Evolutionary conservation across 805 yeast species (phyloP).

Genomic region (Metschnikowia arizonensis): DNA sequence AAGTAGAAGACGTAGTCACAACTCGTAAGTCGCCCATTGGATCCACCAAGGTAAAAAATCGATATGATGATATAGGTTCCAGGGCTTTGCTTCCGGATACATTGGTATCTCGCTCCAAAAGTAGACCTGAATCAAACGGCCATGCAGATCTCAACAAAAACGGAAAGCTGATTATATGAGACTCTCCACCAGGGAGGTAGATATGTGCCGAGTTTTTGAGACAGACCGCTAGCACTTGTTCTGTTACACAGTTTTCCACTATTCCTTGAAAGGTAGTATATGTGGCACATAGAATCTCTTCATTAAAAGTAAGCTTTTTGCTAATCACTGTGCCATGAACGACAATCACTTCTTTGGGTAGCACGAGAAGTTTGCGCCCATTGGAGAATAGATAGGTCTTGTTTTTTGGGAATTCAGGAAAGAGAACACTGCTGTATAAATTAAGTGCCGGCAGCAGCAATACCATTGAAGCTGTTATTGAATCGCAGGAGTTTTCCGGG

Average conservation of each 20-base stretch:
- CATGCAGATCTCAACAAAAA: slow-evolving; percentile 58
- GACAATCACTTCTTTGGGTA: slow-evolving; percentile 43
- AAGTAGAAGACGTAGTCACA: slow-evolving; percentile 65
- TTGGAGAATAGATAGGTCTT: slow-evolving; percentile 22
- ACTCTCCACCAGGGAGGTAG: slow-evolving; percentile 57
- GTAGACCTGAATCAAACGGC: slow-evolving; percentile 63
- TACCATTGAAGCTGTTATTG: slow-evolving; percentile 6
- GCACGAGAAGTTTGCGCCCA: slow-evolving; percentile 34
- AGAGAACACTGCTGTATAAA: slow-evolving; percentile 23
- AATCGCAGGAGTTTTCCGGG: not conserved
- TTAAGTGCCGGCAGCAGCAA: slow-evolving; percentile 33
- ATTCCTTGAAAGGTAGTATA: slow-evolving; percentile 47
- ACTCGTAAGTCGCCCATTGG: slow-evolving; percentile 72
- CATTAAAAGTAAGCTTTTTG: slow-evolving; percentile 47
- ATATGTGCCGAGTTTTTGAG: slow-evolving; percentile 57
- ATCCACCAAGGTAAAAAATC: slow-evolving; percentile 67
- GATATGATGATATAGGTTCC: slow-evolving; percentile 15
- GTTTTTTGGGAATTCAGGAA: slow-evolving; percentile 22
- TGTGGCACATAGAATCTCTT: slow-evolving; percentile 54
- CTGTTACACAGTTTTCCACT: slow-evolving; percentile 14
- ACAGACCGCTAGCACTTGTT: slow-evolving; percentile 53
- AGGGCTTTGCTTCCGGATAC: not conserved
- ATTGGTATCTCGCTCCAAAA: slow-evolving; percentile 49
- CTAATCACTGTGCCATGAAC: slow-evolving; percentile 47
- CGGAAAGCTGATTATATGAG: slow-evolving; percentile 63